Evolutionary conservation across 129 eudicot genomes (phyloP).

Genomic region (sunflower (Helianthus annuus)): HanXRQr2.0-SUNRISE NC_035445.2:158352417-158352916

Average conservation of each 20-base stretch:
- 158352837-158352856: constrained; percentile 96
- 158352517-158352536: constrained; percentile 91
- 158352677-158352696: constrained; percentile 24
- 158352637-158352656: not conserved
- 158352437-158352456: constrained; percentile 92
- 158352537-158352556: constrained; percentile 92
- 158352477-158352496: constrained; percentile 93
- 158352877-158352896: constrained; percentile 97
- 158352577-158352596: constrained; percentile 71
- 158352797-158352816: constrained; percentile 78
- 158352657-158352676: constrained; percentile 17
- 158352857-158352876: constrained; percentile 83
- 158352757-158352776: constrained; percentile 96
- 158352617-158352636: not conserved
- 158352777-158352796: constrained; percentile 86
- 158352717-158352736: constrained; percentile 84
- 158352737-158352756: constrained; percentile 98
- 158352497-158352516: constrained; percentile 86
- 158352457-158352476: constrained; percentile 99
- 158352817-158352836: constrained; percentile 87
- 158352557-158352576: constrained; percentile 94
- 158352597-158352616: not conserved
- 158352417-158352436: constrained; percentile 93
- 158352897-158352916: constrained; percentile 99
- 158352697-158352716: constrained; percentile 99